Percentiles rank a stretch among this genome's conserved stretches.
These are phyloP conservation scores for Cornus suecica DNA, from an alignment of 148 eudicot genomes.

Conservation along the genomic window DNA sequence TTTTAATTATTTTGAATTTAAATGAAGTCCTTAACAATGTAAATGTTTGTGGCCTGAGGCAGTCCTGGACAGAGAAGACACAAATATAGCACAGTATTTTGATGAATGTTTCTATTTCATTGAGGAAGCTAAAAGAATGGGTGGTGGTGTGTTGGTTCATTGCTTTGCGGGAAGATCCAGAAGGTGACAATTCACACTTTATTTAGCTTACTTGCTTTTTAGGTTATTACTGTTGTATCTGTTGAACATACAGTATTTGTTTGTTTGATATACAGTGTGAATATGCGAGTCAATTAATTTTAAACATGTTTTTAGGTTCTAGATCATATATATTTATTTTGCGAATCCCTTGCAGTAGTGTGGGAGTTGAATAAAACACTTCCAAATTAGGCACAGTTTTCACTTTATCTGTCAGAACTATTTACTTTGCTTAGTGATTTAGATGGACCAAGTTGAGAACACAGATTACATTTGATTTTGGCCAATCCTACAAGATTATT, in stretches of 20 bases:
- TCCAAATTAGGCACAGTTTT: neutral
- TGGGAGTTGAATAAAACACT: neutral
- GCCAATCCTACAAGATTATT: neutral
- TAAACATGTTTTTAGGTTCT: neutral
- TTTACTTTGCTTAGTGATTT: neutral
- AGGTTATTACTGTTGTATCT: neutral
- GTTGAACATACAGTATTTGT: neutral
- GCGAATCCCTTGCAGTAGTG: neutral
- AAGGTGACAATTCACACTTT: conserved; percentile 47
- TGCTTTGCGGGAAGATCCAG: conserved; percentile 94
- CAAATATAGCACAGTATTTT: conserved; percentile 55
- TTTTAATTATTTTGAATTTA: neutral
- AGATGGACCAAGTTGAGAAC: neutral
- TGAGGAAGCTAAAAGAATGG: conserved; percentile 64
- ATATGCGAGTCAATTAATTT: neutral
- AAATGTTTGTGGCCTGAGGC: conserved; percentile 23
- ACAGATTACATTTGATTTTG: neutral
- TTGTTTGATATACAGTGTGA: neutral
- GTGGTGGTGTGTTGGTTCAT: conserved; percentile 85
- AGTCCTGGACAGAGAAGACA: conserved; percentile 62
- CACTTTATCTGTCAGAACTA: neutral
- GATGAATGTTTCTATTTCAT: conserved; percentile 77
- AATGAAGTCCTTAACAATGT: conserved; percentile 7
- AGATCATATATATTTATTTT: neutral
- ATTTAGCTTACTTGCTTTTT: neutral